Evolutionary conservation across 768 basidiomycete species (phyloP), one percentile per base, ranked within the genome.

Genomic region (Suillus alpinus): DNA sequence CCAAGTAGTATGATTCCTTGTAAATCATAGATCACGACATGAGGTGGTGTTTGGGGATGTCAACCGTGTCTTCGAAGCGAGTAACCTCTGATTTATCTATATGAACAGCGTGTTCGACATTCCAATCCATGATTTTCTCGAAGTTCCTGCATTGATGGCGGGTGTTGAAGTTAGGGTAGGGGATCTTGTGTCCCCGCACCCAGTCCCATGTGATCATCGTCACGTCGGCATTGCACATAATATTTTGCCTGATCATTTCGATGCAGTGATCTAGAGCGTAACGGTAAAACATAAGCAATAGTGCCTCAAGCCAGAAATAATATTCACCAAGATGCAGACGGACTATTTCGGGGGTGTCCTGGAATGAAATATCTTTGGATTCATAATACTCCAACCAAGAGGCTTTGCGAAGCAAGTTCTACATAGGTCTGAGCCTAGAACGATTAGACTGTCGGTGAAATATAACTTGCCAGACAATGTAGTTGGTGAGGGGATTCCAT

Each of bases 151-250:
- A 59, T 18, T 32, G 59, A 56, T 59, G 59, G 34, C 50, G 34
- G 18, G 59, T 57, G 50, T 57, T 57, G 53, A 52, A 57, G 14
- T 59, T 40, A 40, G 51, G 51, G 13, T 31, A 56, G 32, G 59
- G 52, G n/a, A 18, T 10, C 10, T 8, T 39, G 23, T 29, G 29
- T 14, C 39, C 58, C n/a, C 39, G 16, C 23, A 64, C 41, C 63
- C 63, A 64, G 58, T 64, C 34, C 57, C 61, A 64, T 13, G 43
- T 13, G 8, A 64, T 58, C 62, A 64, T 59, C n/a, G 52, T 59
- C 23, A 57, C n/a, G 36, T 64, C 58, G 2, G 63, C 50, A 31
- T 50, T 44, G 34, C 63, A 64, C 61, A 64, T 64, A 18, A 64
- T 14, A n/a, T 40, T 61, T 47, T 64, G 61, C 16, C 63, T 51